A percentile compares a stretch with the other conserved stretches of the same genome.
phyloP scores from a whole-genome alignment of 176 grass and related monocot species.

The Tillandsia fasciculata region DNA sequence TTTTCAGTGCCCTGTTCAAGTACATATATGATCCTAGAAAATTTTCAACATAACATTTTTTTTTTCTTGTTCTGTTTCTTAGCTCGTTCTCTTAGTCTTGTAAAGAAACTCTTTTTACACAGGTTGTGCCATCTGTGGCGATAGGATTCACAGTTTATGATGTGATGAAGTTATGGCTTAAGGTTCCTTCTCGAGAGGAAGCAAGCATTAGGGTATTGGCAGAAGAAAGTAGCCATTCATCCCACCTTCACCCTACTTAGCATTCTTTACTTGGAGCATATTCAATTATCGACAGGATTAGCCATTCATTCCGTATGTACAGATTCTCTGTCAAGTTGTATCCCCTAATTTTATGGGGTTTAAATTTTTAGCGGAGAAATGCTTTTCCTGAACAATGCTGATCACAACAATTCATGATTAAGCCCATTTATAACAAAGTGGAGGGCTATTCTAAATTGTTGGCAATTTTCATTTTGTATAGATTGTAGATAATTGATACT shows the following conservation, averaged over 20 bases:
- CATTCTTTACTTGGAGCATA: neutral
- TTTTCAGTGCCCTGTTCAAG: too few species aligned
- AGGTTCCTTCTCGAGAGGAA: constrained; percentile 79
- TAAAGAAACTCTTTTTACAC: constrained; percentile 3
- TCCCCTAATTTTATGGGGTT: too few species aligned
- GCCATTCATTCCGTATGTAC: neutral
- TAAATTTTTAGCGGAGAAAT: too few species aligned
- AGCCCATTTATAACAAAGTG: too few species aligned
- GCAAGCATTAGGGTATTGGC: constrained; percentile 30
- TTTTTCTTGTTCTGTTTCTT: constrained; percentile 2
- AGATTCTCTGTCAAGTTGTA: neutral
- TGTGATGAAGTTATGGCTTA: constrained; percentile 71
- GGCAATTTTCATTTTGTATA: too few species aligned
- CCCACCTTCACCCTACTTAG: constrained; percentile 55
- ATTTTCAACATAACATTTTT: neutral
- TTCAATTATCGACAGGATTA: neutral
- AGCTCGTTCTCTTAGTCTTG: neutral
- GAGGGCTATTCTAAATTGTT: too few species aligned
- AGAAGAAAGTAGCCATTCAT: constrained; percentile 42
- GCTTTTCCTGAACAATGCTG: too few species aligned
- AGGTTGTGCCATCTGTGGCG: constrained; percentile 89
- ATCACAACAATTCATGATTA: too few species aligned
- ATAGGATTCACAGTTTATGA: constrained; percentile 95
- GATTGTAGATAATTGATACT: too few species aligned
- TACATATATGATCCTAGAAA: too few species aligned